Base-by-base conservation (phyloP, 176 grass and related monocot genomes). In the Coix lacrymajobi region DNA sequence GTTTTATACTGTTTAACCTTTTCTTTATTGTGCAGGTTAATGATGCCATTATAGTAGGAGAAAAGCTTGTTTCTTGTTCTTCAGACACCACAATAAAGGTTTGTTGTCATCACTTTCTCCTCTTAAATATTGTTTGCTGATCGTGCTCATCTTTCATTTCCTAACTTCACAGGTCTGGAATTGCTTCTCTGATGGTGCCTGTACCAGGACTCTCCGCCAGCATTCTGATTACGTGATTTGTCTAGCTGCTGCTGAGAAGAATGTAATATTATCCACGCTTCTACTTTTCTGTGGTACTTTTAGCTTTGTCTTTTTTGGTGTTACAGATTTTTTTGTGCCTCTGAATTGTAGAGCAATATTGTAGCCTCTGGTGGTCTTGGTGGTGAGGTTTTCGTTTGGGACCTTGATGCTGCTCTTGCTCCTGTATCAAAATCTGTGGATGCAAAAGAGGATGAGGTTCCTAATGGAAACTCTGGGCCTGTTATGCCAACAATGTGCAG, bases 11-110 rank as follows among this genome's bases (percentile, higher is more conserved):
- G 6, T 75, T 73, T 48, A 79, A 83, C 17, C 68, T 26, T 24
- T 45, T 76, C 26, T 36, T 30, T 69, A 32, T 83, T 80, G 44
- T 84, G 87, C 82, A 99, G 96, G 93, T 99, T 81, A 99, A 96
- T 84, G 93, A 99, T 99, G 87, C 91, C 29, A 87, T 99, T 81
- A 69, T 96, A 64, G 85, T 92, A 83, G 91, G 91, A 66, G 86
- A 90, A 64, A 92, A 87, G 84, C 93, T 99, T 67, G 96, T 99
- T 85, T 99, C 96, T 58, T 99, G 93, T 88, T 99, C 96, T 51
- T 99, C 96, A 80, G 93, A 99, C 65, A 90, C 93, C 49, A 99
- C 96, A n/a, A 24, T 99, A 78, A 99, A 99, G 96, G 96, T 96
- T 77, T 73, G 84, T 72, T 67, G 24, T 73, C 72, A 67, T 37